These are phyloP conservation scores for Cerrena zonata DNA, from an alignment of 1,284 basidiomycete genomes.

Conservation along the genomic window DNA sequence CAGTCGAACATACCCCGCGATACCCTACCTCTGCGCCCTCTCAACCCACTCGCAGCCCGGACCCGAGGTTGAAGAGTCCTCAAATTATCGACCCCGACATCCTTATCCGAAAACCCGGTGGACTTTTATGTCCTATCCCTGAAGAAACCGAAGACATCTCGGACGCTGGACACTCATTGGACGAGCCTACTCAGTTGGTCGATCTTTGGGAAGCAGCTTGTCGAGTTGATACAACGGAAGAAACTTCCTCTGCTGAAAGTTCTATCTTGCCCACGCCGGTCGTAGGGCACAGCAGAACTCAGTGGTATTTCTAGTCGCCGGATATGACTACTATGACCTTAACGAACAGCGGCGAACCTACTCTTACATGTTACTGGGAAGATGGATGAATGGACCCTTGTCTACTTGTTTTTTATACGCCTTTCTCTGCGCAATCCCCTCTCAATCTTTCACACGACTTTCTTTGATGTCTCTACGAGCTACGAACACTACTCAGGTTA, in stretches of 20 bases:
- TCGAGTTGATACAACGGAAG: not conserved
- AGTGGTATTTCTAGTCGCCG: not conserved
- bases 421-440: too few relatives aligned
- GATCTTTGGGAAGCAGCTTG: not conserved
- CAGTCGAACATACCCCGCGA: not conserved
- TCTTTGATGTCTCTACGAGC: too few relatives aligned
- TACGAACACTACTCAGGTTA: too few relatives aligned
- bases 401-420: too few relatives aligned
- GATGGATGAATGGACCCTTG: too few relatives aligned
- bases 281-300: not conserved
- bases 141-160: slow-evolving; percentile 22
- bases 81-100: not conserved
- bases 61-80: not conserved
- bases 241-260: not conserved
- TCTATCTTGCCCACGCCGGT: not conserved
- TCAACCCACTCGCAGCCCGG: not conserved
- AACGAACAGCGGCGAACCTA: too few relatives aligned
- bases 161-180: not conserved
- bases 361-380: too few relatives aligned
- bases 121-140: slow-evolving; percentile 23
- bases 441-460: too few relatives aligned
- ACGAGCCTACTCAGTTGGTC: not conserved
- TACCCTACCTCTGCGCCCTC: not conserved
- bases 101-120: slow-evolving; percentile 19
- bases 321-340: too few relatives aligned